Base-by-base conservation (phyloP, 116 monocot species). In the Posidonia oceanica region DNA sequence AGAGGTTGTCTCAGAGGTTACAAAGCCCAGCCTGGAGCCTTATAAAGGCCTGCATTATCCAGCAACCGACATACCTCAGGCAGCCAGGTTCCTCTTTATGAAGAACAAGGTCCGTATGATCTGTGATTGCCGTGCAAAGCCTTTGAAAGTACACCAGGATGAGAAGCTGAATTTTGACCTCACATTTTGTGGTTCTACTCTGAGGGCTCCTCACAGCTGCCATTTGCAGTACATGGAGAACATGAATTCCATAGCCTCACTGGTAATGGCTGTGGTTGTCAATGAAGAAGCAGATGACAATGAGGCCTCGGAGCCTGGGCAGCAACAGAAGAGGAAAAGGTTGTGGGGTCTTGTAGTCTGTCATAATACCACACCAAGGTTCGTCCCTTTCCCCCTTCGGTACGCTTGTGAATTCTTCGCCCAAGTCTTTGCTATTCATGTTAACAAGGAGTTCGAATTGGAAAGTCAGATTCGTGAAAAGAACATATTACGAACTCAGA, bases 61-160 rank as follows among this genome's bases (percentile, higher is more conserved):
- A 0, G 96, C 96, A 59, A 97, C 96, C 4, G 96, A 97, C 67
- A 97, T 97, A 11, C 96, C 92, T 6, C 96, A 91, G 75, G 96
- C 92, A 6, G 85, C 96, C 7, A 84, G 96, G 58, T 97, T 97
- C 73, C 75, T 97, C 37, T 97, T 97, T 68, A 83, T 92, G 92
- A 97, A 97, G 78, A 92, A 89, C 64, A 91, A 91, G 75, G 92
- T 97, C 22, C 70, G 96, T 54, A 89, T 97, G 83, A 97, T 92
- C 76, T 91, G 89, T 52, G 92, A 97, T 62, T 97, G 96, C 60
- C 76, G 69, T 52, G 87, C 87, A 29, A 73, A 71, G 4, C 87
- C 96, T 0, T 87, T 97, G 40, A 83, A 85, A 67, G 82, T 97
- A 5, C 76, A 83, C 63, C 91, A 97, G 67, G 91, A 85, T 18